These are phyloP conservation scores for Trifolium subterraneum DNA, from an alignment of 306 rosid species.

Conservation along the genomic window DNA sequence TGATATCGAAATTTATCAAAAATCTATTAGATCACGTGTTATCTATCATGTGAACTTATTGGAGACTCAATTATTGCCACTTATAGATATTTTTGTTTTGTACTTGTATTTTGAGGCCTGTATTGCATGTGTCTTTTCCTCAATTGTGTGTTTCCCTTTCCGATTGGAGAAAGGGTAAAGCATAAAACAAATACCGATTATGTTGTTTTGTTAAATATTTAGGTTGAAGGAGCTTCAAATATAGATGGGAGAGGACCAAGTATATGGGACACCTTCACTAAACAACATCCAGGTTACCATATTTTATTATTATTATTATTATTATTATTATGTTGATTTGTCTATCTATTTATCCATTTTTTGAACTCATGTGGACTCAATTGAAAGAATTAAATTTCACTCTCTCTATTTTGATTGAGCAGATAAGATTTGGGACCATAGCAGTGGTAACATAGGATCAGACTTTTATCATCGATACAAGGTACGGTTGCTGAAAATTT, in stretches of 20 bases:
- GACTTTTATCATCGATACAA: conserved; percentile 52
- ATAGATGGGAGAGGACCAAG: conserved; percentile 51
- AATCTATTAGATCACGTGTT: no score
- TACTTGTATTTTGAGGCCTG: no score
- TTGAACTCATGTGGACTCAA: not conserved
- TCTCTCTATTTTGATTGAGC: conserved; percentile 2
- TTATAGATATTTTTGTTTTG: no score
- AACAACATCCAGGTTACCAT: conserved; percentile 34
- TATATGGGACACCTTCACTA: conserved; percentile 54
- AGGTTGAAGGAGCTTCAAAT: conserved; percentile 56
- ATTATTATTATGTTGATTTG: no score
- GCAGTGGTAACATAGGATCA: conserved; percentile 42
- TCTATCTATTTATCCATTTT: not conserved
- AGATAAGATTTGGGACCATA: conserved; percentile 57
- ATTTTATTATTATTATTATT: not conserved
- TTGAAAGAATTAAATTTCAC: not conserved
- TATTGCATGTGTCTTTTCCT: no score
- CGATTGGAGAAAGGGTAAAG: not conserved
- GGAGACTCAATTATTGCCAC: no score
- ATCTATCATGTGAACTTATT: no score
- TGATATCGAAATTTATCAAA: no score
- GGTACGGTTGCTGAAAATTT: conserved; percentile 35
- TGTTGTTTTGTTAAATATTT: no score
- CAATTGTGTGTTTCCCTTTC: not conserved
- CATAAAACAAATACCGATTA: not conserved